Conservation (phyloP, 78 protist genomes). For the Dictyostelium purpureum region DNA sequence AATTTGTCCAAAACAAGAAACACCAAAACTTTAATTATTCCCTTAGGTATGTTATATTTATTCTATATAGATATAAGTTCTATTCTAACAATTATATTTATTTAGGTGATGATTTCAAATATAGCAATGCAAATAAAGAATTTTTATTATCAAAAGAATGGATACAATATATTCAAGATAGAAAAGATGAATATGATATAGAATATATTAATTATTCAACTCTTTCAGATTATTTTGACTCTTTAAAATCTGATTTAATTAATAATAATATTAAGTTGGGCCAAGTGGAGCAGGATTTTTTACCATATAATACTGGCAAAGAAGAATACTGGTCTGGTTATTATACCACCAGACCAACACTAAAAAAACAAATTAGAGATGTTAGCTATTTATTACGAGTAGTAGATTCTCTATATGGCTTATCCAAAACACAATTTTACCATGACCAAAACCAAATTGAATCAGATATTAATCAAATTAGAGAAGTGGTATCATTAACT, state of each 20-base stretch:
- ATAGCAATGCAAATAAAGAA: constrained; percentile 11
- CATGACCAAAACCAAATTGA: background rate
- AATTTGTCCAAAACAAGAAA: background rate
- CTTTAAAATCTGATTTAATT: background rate
- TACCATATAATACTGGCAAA: constrained; percentile 81
- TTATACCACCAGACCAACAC: constrained; percentile 37
- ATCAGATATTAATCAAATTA: background rate
- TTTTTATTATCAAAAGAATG: constrained; percentile 27
- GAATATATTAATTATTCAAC: constrained; percentile 50
- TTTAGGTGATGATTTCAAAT: constrained; percentile 80
- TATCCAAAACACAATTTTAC: background rate
- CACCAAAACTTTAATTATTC: constrained; percentile 10
- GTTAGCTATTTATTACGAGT: background rate
- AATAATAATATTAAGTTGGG: background rate
- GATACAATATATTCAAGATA: constrained; percentile 1
- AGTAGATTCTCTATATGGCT: constrained; percentile 31
- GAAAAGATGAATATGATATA: background rate
- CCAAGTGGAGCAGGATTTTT: constrained; percentile 56
- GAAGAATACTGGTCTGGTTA: constrained; percentile 76
- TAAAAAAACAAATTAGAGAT: constrained; percentile 36
- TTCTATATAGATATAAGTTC: too few species aligned
- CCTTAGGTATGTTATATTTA: background rate
- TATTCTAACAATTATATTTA: too few species aligned
- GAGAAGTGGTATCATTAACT: background rate
- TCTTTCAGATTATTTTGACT: constrained; percentile 42